A percentile compares a stretch with the other conserved stretches of the same genome.
Conservation (phyloP, 2,329 filamentous ascomycete species). For the Graphilbum ipis-grandicollis region DNA sequence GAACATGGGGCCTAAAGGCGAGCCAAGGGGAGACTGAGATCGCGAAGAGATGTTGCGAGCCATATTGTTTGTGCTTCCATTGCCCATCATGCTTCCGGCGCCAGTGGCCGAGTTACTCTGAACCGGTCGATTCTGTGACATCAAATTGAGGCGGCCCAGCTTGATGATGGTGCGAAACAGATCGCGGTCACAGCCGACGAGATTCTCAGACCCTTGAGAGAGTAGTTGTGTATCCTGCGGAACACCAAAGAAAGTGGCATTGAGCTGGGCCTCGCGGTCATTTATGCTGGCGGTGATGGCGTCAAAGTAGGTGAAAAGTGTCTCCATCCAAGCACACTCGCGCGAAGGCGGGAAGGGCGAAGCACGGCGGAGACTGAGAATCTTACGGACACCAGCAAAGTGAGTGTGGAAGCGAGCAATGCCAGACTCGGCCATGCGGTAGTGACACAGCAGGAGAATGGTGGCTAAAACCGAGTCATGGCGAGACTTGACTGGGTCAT, state of each 20-base stretch:
- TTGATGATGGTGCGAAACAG: conserved; percentile 76
- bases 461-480: conserved; percentile 81
- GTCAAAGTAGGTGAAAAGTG: conserved; percentile 88
- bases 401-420: conserved; percentile 88
- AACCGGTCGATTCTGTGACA: conserved; percentile 53
- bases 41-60: conserved; percentile 11
- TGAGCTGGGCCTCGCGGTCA: conserved; percentile 71
- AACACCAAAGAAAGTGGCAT: conserved; percentile 44
- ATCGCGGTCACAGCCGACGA: conserved; percentile 72
- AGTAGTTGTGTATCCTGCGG: conserved; percentile 29
- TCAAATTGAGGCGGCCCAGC: conserved; percentile 67
- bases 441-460: conserved; percentile 74
- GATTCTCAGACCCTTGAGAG: conserved; percentile 55
- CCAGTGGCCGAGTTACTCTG: too few species aligned
- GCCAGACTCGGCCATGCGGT: conserved; percentile 84
- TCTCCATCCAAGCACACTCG: conserved; percentile 78
- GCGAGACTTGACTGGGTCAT: conserved; percentile 55
- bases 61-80: conserved; percentile 4
- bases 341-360: conserved; percentile 34
- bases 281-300: conserved; percentile 86
- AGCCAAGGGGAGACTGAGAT: conserved; percentile 21
- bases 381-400: conserved; percentile 82
- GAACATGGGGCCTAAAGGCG: conserved; percentile 24
- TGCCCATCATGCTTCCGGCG: too few species aligned
- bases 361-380: conserved; percentile 56